Evolutionary conservation across 768 basidiomycete genomes (phyloP).

Genomic region (Asterophora lycoperdoides): DNA sequence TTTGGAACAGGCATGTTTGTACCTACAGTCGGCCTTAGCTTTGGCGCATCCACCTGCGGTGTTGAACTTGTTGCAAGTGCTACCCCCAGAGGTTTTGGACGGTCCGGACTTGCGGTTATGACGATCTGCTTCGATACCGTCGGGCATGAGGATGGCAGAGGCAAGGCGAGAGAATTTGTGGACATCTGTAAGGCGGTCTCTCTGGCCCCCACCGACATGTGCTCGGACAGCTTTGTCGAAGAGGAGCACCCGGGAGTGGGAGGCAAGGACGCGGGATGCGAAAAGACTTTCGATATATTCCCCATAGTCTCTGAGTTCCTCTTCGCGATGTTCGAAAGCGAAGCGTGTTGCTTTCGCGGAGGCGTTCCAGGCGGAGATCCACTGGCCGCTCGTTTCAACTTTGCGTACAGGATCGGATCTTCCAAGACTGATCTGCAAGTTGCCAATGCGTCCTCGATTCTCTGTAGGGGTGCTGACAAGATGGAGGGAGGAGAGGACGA

Average conservation of each 20-base stretch:
- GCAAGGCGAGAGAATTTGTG: constrained; percentile 1
- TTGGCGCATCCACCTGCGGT: constrained; percentile 8
- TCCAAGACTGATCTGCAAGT: constrained; percentile 3
- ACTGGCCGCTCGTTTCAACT: constrained; percentile 1
- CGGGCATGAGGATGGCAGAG: constrained; percentile 10
- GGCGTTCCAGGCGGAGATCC: constrained; percentile 15
- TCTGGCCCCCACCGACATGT: constrained; percentile 8
- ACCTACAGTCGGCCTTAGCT: constrained; percentile 6
- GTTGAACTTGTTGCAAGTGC: constrained; percentile 23
- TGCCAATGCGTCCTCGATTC: constrained; percentile 3
- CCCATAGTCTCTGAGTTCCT: constrained; percentile 20
- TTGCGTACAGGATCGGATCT: not conserved
- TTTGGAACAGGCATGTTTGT: not conserved
- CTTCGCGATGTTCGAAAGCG: constrained; percentile 21
- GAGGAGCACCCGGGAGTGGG: constrained; percentile 20
- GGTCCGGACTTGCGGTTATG: not conserved
- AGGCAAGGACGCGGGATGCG: not conserved
- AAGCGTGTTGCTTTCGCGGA: constrained; percentile 15
- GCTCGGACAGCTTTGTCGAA: constrained; percentile 25
- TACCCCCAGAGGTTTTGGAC: not conserved
- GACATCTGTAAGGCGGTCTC: constrained; percentile 18
- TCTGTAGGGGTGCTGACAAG: constrained; percentile 4
- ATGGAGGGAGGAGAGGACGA: constrained; percentile 1
- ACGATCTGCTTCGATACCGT: constrained; percentile 3
- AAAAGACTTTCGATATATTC: constrained; percentile 24